These are phyloP conservation scores for Colletotrichum sp. DNA, from an alignment of 2,329 filamentous ascomycete genomes.

Conservation along the genomic window DNA sequence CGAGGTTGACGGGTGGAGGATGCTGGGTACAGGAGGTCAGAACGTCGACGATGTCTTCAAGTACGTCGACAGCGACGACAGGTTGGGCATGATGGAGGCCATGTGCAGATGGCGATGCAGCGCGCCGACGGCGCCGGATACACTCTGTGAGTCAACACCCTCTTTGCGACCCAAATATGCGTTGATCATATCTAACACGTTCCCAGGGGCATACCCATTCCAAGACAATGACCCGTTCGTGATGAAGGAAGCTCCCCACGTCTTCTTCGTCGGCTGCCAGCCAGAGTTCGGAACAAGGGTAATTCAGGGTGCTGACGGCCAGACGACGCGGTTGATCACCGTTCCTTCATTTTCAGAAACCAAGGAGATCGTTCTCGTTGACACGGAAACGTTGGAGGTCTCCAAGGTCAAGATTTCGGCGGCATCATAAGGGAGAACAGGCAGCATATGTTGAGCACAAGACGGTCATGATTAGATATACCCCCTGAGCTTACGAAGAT, in stretches of 20 bases:
- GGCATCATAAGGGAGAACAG: not conserved
- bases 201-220: constrained; percentile 91
- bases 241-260: constrained; percentile 81
- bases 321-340: constrained; percentile 78
- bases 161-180: not conserved
- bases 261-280: constrained; percentile 91
- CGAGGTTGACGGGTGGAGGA: constrained; percentile 86
- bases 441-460: not conserved
- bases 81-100: constrained; percentile 89
- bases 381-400: constrained; percentile 83
- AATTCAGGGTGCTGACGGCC: constrained; percentile 70
- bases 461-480: constrained; percentile 17
- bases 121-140: constrained; percentile 95
- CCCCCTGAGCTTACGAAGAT: constrained; percentile 12
- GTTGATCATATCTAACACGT: constrained; percentile 4
- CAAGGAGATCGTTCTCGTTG: constrained; percentile 81
- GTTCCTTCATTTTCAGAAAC: constrained; percentile 83
- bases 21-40: constrained; percentile 88
- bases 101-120: constrained; percentile 92
- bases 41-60: constrained; percentile 94
- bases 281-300: constrained; percentile 75
- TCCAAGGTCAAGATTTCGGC: constrained; percentile 68
- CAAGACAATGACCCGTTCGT: constrained; percentile 94
- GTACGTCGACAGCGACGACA: constrained; percentile 80
- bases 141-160: constrained; percentile 71